phyloP scores from a whole-genome alignment of 2,329 filamentous ascomycete genomes.

The Salinomyces thailandicus region DNA sequence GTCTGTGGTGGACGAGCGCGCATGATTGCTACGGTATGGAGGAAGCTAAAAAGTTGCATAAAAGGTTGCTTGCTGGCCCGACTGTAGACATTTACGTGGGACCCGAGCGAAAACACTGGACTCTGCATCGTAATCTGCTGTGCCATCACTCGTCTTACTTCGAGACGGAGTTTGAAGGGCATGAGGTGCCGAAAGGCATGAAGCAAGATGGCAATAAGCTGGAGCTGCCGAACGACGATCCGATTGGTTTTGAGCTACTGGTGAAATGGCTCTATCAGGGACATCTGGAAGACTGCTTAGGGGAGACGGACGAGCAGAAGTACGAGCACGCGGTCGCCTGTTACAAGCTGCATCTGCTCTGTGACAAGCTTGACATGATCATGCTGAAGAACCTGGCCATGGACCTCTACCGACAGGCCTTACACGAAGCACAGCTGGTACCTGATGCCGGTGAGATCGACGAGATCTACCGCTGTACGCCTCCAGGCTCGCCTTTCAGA shows the following conservation, averaged over 20 bases:
- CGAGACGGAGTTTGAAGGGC: conserved; percentile 25
- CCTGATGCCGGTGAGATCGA: conserved; percentile 46
- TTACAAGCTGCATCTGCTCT: conserved; percentile 44
- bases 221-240: conserved; percentile 41
- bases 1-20: conserved; percentile 12
- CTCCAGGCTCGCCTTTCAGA: conserved; percentile 38
- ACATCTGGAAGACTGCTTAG: conserved; percentile 39
- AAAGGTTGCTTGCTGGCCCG: conserved; percentile 44
- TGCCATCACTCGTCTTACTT: conserved; percentile 43
- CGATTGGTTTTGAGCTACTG: conserved; percentile 43
- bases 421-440: conserved; percentile 41
- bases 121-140: conserved; percentile 43
- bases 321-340: conserved; percentile 46
- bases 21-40: conserved; percentile 10
- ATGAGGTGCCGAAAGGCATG: conserved; percentile 27
- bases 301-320: conserved; percentile 37
- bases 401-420: conserved; percentile 43
- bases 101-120: conserved; percentile 37
- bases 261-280: conserved; percentile 50
- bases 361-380: conserved; percentile 41
- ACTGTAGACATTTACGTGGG: conserved; percentile 44
- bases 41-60: conserved; percentile 35
- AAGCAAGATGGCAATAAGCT: conserved; percentile 31
- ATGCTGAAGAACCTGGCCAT: conserved; percentile 45
- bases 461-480: conserved; percentile 41